Percentiles rank a stretch among this genome's conserved stretches.
Conservation (phyloP, 2,329 filamentous ascomycete genomes). For the Fusarium tupiense region DNA sequence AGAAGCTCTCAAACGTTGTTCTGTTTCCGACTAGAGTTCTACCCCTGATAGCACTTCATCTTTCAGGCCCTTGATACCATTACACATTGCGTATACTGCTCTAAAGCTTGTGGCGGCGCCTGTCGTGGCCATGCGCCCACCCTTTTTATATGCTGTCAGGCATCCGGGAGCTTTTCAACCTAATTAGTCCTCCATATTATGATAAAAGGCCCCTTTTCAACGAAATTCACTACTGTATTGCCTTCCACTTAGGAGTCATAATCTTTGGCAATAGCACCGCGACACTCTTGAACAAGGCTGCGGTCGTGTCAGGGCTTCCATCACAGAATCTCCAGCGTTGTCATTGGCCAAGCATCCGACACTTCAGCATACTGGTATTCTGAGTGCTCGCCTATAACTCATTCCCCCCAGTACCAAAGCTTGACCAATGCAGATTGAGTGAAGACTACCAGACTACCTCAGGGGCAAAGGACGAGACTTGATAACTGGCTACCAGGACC, state of each 20-base stretch:
- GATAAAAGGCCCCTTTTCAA: background rate
- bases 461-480: background rate
- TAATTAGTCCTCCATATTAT: background rate
- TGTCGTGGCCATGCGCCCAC: background rate
- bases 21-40: constrained; percentile 10
- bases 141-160: background rate
- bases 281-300: background rate
- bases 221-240: background rate
- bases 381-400: background rate
- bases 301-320: background rate
- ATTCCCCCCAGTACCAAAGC: no score
- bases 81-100: constrained; percentile 7
- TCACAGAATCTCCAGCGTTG: background rate
- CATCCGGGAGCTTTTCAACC: background rate
- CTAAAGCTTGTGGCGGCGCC: constrained; percentile 23
- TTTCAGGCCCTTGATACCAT: constrained; percentile 1
- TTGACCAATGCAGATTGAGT: background rate
- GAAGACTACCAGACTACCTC: background rate
- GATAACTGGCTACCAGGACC: no score
- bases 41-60: constrained; percentile 2
- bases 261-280: no score
- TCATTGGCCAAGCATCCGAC: no score
- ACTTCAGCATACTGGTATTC: background rate
- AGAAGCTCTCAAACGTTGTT: constrained; percentile 10
- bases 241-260: background rate